Base-by-base conservation (phyloP, 176 grass and related monocot genomes). In the Carex pumila region DNA sequence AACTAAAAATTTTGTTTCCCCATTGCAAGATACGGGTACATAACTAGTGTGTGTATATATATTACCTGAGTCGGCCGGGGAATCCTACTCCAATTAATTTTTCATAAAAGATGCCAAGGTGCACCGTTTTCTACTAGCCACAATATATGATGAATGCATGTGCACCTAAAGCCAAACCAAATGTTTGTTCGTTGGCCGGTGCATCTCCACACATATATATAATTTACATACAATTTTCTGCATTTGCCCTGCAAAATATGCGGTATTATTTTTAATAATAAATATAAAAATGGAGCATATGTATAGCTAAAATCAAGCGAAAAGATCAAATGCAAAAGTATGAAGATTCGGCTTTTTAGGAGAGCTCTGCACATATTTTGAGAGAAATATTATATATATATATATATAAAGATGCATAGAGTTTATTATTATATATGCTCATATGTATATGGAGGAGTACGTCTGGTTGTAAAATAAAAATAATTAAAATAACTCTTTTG, bases 131-230 rank as follows among this genome's bases (percentile, higher is more conserved):
- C n/a, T 21, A 49, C 36, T 67, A 64, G 79, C 80, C 80, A 45
- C 41, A 59, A 67, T 82, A 5, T 67, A 30, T 67, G 57, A 50
- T 53, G 34, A 21, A 82, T 82, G 39, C 80, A 82, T 83, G 80
- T 83, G 80, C 80, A 68, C 19, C 19, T 83, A 83, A 54, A 83
- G 62, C 80, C 80, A 83, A 68, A 83, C 61, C 60, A 83, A 83
- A 83, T 82, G 61, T 83, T 83, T 83, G 41, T 53, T 55, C 39
- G 62, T 14, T 83, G 80, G 80, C 63, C 79, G 80, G 80, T 65
- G 80, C 80, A 83, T 83, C 19, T 67, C 80, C 80, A 67, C 32
- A 68, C 61, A 83, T 32, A 66, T 82, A 63, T 82, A 64, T 49
- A 67, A 83, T 83, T 62, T 54, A 32, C 73, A 77, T 3, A 22